Conservation (phyloP, 352 stramenopile species). For the Phytopythium oedochilum region DNA sequence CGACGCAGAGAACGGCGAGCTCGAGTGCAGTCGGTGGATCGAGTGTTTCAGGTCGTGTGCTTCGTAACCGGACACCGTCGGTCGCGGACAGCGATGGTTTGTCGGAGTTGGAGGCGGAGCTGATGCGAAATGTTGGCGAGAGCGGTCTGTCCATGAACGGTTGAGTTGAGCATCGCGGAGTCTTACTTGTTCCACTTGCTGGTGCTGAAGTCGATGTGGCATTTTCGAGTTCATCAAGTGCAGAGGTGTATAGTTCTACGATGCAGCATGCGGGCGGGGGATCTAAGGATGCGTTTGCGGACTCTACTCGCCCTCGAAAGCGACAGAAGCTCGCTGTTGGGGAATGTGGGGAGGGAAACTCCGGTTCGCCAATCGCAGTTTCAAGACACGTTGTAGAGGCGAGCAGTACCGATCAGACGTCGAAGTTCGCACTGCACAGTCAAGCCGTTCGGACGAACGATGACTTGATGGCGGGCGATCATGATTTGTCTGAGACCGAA, state of each 20-base stretch:
- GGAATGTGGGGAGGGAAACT: no score
- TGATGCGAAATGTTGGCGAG: slow-evolving; percentile 4
- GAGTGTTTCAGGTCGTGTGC: background rate
- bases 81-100: slow-evolving; percentile 26
- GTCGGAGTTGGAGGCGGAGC: slow-evolving; percentile 25
- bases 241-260: no score
- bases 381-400: background rate
- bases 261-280: no score
- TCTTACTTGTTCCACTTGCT: no score
- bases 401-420: background rate
- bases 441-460: background rate
- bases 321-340: background rate
- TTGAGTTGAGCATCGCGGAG: no score
- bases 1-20: background rate
- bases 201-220: no score
- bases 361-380: background rate
- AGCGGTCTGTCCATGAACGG: no score
- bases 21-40: background rate
- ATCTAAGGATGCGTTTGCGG: no score
- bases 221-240: no score
- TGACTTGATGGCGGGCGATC: background rate
- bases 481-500: slow-evolving; percentile 24
- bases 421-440: background rate
- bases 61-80: slow-evolving; percentile 2
- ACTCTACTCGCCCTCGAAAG: no score